phyloP scores from a whole-genome alignment of 306 rosid species.

The Nissolia schottii region DNA sequence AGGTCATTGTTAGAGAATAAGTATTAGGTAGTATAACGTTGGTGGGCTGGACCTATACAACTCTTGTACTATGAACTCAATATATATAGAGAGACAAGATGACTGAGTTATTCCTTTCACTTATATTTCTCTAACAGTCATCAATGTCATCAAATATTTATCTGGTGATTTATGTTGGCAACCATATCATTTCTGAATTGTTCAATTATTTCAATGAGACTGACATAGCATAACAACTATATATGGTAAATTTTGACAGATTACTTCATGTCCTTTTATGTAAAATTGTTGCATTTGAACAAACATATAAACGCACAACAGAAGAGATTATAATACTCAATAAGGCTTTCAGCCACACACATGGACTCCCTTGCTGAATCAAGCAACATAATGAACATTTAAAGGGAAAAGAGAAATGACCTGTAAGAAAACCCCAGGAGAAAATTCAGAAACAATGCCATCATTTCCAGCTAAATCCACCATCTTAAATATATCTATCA shows the following conservation, averaged over 20 bases:
- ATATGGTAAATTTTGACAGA: neutral
- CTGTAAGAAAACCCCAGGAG: slow-evolving; percentile 95
- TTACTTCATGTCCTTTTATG: slow-evolving; percentile 3
- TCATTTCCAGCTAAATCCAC: slow-evolving; percentile 80
- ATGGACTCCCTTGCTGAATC: slow-evolving; percentile 6
- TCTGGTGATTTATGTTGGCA: neutral
- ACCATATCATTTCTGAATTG: neutral
- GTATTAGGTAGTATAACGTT: too few species aligned
- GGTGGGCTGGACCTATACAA: too few species aligned
- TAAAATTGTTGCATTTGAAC: neutral
- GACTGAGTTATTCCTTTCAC: too few species aligned
- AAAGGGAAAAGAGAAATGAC: slow-evolving; percentile 36
- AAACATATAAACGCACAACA: neutral
- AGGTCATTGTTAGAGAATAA: too few species aligned
- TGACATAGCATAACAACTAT: neutral
- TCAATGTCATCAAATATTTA: neutral
- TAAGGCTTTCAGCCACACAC: slow-evolving; percentile 15
- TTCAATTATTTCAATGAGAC: slow-evolving; percentile 1
- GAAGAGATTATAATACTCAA: neutral
- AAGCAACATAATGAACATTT: neutral
- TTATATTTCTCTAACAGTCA: too few species aligned
- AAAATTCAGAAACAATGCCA: slow-evolving; percentile 77
- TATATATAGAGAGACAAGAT: too few species aligned
- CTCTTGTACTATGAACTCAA: too few species aligned
- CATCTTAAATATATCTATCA: slow-evolving; percentile 54